Base-by-base conservation (phyloP, 495 filamentous ascomycete genomes). In the Tetracladium setigerum region DNA sequence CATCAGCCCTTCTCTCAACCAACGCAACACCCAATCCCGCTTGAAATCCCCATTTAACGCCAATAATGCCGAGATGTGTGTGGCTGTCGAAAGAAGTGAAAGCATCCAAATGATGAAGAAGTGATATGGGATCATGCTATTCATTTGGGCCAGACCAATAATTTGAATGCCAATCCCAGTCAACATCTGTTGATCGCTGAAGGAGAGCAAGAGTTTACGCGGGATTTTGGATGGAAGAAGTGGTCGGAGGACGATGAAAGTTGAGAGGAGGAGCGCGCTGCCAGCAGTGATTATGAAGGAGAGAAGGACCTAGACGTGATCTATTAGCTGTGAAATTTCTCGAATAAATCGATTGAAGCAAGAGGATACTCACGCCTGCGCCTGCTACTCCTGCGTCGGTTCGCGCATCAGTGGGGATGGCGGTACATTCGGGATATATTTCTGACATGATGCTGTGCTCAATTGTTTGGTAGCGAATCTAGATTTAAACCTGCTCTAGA, bases 81-180 rank as follows among this genome's bases (percentile, higher is more conserved):
- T 75, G 13, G 73, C 71, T 56, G 74, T 81, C 10, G 74, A 75
- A 13, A 81, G 63, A 17, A 78, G 50, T 0, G 72, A 72, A 3
- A 81, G 65, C 66, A 79, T 76, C 76, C 77, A 81, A 44, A 81
- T 66, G 41, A 79, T 64, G 62, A 81, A 79, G 63, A 79, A 78
- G 59, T 81, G 77, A 62, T 81, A 81, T 0, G 73, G 67, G 9
- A 73, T 62, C 51, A 81, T 66, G n/a, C 64, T 59, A 16, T 63
- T 35, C 17, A 68, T 62, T 54, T 74, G 72, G 0, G 67, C 67
- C 0, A 81, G 65, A 8, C 69, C 77, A 32, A 79, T 66, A 54
- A 58, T 54, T 55, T 76, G 77, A 53, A 81, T 71, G 16, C 73
- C 75, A 63, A 81, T 78, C 38, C 76, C 77, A 2, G 73, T 74